Evolutionary conservation across 257 asterid species (phyloP), one percentile per base, ranked within the genome.

Genomic region (Nicotiana sylvestris): DNA sequence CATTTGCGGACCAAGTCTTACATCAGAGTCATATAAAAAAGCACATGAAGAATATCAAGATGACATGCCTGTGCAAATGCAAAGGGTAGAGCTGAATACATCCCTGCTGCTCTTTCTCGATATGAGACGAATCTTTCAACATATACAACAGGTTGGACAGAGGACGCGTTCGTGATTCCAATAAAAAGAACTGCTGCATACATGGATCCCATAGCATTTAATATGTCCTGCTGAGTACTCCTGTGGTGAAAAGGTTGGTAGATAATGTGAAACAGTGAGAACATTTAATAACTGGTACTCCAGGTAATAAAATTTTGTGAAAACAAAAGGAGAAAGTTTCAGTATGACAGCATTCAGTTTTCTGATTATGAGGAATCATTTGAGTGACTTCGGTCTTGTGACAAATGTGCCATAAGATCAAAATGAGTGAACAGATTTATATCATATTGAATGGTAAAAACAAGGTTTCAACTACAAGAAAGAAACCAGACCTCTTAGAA

Each of bases 121-220:
- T 89, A 92, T 5, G 93, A 92, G 60, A 95, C 99, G 6, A 87
- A 91, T 55, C 99, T 90, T 78, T 95, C 99, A 4, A 92, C 86
- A 29, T 87, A 94, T 64, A 95, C 91, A 51, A 94, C 97, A 0
- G 99, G 97, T 82, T 94, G 97, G 53, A 92, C 96, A 17, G 99
- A 88, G 0, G 97, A 86, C 8, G 96, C 92, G 39, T 95, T 95
- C 49, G 97, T 92, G 86, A 95, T 89, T 27, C 99, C 99, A 1
- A 95, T 86, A 77, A 94, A 95, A 46, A 95, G 79, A 66, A 94
- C 97, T 6, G 99, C 98, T 29, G 97, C 94, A 65, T 95, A 95
- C 98, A 95, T 92, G 81, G 99, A 95, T 10, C 99, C 99, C 99
- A 95, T 95, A 25, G 99, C 97, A 55, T 95, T 95, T 81, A 89